These are phyloP conservation scores for Ceratocystis variospora DNA, from an alignment of 2,329 filamentous ascomycete species.

Conservation along the genomic window DNA sequence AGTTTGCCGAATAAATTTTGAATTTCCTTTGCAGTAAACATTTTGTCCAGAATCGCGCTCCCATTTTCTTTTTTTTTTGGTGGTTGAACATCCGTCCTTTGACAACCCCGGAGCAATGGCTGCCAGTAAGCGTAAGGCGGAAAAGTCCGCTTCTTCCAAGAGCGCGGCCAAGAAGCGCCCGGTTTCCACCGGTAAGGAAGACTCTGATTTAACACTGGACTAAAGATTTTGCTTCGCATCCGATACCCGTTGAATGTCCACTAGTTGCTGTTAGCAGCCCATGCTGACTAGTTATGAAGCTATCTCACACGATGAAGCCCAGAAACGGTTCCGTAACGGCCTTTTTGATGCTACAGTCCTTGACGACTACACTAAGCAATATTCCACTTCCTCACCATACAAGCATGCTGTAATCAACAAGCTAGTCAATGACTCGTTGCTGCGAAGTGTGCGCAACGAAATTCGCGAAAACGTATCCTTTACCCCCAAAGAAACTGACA, in stretches of 20 bases:
- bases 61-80: not conserved
- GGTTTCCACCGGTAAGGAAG: conserved; percentile 32
- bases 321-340: conserved; percentile 48
- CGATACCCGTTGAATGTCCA: conserved; percentile 11
- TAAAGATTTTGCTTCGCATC: conserved; percentile 11
- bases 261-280: not conserved
- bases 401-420: conserved; percentile 80
- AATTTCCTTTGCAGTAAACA: not conserved
- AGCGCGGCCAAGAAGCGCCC: conserved; percentile 40
- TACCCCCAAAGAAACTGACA: conserved; percentile 97
- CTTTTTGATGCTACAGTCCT: conserved; percentile 50
- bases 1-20: conserved; percentile 12
- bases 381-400: conserved; percentile 57
- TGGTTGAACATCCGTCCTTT: conserved; percentile 21
- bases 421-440: conserved; percentile 65
- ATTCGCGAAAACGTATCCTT: conserved; percentile 85
- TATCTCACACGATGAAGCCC: conserved; percentile 26
- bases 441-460: conserved; percentile 76
- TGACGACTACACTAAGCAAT: conserved; percentile 45
- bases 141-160: conserved; percentile 31
- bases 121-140: conserved; percentile 49
- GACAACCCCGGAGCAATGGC: not conserved
- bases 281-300: not conserved
- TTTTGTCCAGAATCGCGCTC: conserved; percentile 7
- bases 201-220: not conserved